Conservation (phyloP, 176 grass and related monocot genomes). For the Chloris gayana region DNA sequence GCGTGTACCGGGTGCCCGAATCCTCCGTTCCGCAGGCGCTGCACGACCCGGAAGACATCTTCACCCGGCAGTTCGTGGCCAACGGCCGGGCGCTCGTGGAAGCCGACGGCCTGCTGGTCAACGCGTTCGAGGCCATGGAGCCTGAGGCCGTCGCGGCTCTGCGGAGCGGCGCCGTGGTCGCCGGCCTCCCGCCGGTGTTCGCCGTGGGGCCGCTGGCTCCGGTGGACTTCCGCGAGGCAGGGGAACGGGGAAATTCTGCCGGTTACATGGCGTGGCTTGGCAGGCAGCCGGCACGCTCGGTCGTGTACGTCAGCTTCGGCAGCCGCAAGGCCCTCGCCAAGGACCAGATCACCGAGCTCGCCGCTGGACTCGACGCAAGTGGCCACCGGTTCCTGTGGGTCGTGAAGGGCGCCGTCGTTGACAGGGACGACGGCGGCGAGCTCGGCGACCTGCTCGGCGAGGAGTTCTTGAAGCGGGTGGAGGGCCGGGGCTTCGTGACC, state of each 20-base stretch:
- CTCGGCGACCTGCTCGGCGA: constrained; percentile 51
- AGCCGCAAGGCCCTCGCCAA: constrained; percentile 52
- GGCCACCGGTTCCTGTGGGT: constrained; percentile 80
- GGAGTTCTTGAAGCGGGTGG: constrained; percentile 48
- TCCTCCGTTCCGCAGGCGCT: constrained; percentile 24
- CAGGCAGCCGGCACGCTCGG: constrained; percentile 55
- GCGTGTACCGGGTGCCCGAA: background rate
- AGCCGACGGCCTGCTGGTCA: constrained; percentile 47
- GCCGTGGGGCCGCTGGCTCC: constrained; percentile 50
- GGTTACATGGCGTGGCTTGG: constrained; percentile 47
- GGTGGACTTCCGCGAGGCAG: background rate
- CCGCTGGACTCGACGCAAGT: constrained; percentile 51
- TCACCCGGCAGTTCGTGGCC: constrained; percentile 30
- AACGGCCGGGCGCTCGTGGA: constrained; percentile 24
- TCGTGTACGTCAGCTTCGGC: constrained; percentile 79
- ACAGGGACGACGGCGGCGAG: constrained; percentile 38
- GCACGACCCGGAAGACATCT: constrained; percentile 17
- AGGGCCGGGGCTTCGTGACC: constrained; percentile 49
- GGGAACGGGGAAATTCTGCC: background rate
- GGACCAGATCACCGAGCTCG: constrained; percentile 62
- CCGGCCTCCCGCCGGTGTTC: constrained; percentile 52
- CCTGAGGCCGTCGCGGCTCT: constrained; percentile 41
- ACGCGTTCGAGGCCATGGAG: constrained; percentile 52
- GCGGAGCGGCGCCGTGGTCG: constrained; percentile 5
- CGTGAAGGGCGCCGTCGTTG: constrained; percentile 59